A percentile compares a stretch with the other conserved stretches of the same genome.
phyloP scores from a whole-genome alignment of 441 rosid species.

The Kokia cookei region DNA sequence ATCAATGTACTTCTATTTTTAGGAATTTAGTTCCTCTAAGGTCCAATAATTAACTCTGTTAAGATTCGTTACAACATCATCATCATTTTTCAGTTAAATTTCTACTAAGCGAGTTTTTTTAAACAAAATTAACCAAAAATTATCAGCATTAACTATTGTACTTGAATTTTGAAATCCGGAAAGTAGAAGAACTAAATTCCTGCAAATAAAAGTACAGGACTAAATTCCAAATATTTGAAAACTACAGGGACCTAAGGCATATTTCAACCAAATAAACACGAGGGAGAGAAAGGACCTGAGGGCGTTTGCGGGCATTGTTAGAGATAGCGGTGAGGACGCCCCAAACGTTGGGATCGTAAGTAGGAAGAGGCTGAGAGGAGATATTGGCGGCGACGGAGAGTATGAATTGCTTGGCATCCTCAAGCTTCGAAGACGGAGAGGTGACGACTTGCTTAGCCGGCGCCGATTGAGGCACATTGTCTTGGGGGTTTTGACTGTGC shows the following conservation, averaged over 20 bases:
- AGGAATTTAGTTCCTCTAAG: no score
- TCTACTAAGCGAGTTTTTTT: no score
- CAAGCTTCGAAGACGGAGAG: constrained; percentile 25
- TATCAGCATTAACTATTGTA: no score
- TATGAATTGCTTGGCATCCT: constrained; percentile 40
- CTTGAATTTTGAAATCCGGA: no score
- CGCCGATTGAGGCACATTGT: constrained; percentile 24
- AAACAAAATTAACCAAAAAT: no score
- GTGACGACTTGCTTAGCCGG: constrained; percentile 25
- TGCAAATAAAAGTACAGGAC: no score
- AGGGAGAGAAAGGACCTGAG: constrained; percentile 34
- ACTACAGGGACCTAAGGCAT: background rate
- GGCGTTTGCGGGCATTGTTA: constrained; percentile 68
- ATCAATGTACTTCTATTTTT: no score
- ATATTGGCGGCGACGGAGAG: constrained; percentile 53
- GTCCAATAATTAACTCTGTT: no score
- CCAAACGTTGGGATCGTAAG: constrained; percentile 70
- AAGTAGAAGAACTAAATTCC: no score
- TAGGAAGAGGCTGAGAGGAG: constrained; percentile 65
- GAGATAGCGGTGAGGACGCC: constrained; percentile 88
- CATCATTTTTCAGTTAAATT: no score
- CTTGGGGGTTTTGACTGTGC: constrained; percentile 18
- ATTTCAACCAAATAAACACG: background rate
- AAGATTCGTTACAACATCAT: no score
- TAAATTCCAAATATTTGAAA: no score